Base-by-base conservation (phyloP, 2,329 filamentous ascomycete genomes). In the Thermothelomyces thermophilus region DNA sequence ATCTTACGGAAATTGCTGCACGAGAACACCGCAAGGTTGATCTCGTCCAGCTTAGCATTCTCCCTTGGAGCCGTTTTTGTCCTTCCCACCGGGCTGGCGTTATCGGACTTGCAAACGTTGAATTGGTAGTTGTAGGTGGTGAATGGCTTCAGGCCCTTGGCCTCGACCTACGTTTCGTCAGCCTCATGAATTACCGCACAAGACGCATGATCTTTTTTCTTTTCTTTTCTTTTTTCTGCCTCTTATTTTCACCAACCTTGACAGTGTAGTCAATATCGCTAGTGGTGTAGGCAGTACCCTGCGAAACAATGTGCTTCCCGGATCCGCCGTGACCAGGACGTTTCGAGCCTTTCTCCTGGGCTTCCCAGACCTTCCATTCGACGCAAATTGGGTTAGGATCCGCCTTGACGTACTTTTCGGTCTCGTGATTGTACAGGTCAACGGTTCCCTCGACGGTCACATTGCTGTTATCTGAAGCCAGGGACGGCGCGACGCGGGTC, bases 211-310 rank as follows among this genome's bases (percentile, higher is more conserved):
- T n/a, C n/a, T n/a, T n/a, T n/a, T n/a, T n/a, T n/a, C n/a, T n/a
- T n/a, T n/a, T n/a, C n/a, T n/a, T n/a, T n/a, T n/a, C n/a, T n/a
- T n/a, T n/a, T n/a, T n/a, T n/a, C n/a, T n/a, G n/a, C n/a, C n/a
- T n/a, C n/a, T n/a, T n/a, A n/a, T n/a, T n/a, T 41, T 14, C 1
- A 41, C 46, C 8, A 28, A 48, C 46, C 73, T 87, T 88, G 52
- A 87, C 70, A 0, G 85, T 89, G 62, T 83, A 89, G 60, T 89
- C 86, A 45, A 89, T 79, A 61, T 89, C 85, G 1, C 79, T 84
- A 30, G 76, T 85, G 0, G 85, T 89, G 61, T 82, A 87, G 1
- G 75, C 82, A 22, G 67, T 76, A 6, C 84, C 85, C 1, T 68
- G 70, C 41, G 75, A 71, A 2, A 79, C 78, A 10, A 77, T 67